These are phyloP conservation scores for Beauveria sp. DNA, from an alignment of 2,329 filamentous ascomycete genomes.

Conservation along the genomic window DNA sequence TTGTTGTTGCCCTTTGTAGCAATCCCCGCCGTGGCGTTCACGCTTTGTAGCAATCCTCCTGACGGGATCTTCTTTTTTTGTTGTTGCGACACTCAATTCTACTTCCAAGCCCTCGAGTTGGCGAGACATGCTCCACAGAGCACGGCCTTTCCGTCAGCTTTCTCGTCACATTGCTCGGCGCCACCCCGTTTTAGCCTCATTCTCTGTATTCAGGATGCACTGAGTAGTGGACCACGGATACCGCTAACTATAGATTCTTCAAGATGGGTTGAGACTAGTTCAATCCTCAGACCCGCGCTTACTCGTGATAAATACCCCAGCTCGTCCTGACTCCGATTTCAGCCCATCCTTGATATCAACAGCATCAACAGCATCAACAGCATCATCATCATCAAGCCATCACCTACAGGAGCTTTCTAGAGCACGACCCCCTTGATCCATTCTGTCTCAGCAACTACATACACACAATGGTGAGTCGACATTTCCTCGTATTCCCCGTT, in stretches of 20 bases:
- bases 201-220: neutral
- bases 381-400: neutral
- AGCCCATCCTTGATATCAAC: neutral
- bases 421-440: neutral
- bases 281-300: neutral
- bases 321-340: neutral
- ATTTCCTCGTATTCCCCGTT: neutral
- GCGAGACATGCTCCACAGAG: neutral
- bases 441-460: neutral
- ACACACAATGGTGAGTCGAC: neutral
- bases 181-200: neutral
- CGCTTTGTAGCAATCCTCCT: too few species aligned
- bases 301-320: neutral
- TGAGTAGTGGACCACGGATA: neutral
- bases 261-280: neutral
- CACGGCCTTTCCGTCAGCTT: constrained; percentile 3
- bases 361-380: neutral
- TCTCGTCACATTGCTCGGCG: neutral
- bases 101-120: neutral
- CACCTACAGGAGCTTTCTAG: neutral
- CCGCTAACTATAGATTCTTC: neutral
- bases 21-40: too few species aligned
- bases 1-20: too few species aligned
- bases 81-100: neutral
- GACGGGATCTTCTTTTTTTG: too few species aligned